Evolutionary conservation across 1,139 yeast species (phyloP).

Genomic region (Suhomyces coccinellae): DNA sequence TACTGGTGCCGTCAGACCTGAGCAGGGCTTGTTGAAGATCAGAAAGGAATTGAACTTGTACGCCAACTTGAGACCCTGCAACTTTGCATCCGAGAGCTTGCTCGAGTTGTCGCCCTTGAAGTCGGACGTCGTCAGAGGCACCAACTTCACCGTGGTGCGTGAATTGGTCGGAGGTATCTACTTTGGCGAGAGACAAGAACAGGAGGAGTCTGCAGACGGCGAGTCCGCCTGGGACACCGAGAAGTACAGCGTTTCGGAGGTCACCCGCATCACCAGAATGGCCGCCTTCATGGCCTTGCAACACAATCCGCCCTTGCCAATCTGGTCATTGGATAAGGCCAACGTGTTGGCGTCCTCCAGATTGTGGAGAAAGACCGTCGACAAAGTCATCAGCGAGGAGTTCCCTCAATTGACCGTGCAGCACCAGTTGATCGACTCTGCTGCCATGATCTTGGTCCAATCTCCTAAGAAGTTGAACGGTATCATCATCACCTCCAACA

Average conservation of each 20-base stretch:
- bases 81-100: slow-evolving; percentile 84
- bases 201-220: slow-evolving; percentile 67
- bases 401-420: slow-evolving; percentile 84
- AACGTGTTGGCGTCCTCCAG: slow-evolving; percentile 95
- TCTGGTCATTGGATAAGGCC: slow-evolving; percentile 97
- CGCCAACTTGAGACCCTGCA: slow-evolving; percentile 96
- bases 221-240: slow-evolving; percentile 89
- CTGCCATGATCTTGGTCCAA: slow-evolving; percentile 95
- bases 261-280: slow-evolving; percentile 94
- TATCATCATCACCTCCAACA: slow-evolving; percentile 85
- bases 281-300: slow-evolving; percentile 96
- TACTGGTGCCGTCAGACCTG: slow-evolving; percentile 92
- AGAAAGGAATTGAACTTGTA: slow-evolving; percentile 91
- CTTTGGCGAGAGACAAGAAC: slow-evolving; percentile 94
- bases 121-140: slow-evolving; percentile 80
- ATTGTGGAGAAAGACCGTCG: slow-evolving; percentile 93
- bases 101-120: slow-evolving; percentile 86
- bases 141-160: slow-evolving; percentile 88
- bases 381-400: slow-evolving; percentile 77
- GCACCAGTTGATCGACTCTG: slow-evolving; percentile 96
- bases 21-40: slow-evolving; percentile 90
- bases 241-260: slow-evolving; percentile 85
- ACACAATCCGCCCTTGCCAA: slow-evolving; percentile 87
- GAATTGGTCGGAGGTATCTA: slow-evolving; percentile 98
- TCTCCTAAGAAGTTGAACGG: slow-evolving; percentile 90